Base-by-base conservation (phyloP, 768 basidiomycete species). In the Hortiboletus campestris region DNA sequence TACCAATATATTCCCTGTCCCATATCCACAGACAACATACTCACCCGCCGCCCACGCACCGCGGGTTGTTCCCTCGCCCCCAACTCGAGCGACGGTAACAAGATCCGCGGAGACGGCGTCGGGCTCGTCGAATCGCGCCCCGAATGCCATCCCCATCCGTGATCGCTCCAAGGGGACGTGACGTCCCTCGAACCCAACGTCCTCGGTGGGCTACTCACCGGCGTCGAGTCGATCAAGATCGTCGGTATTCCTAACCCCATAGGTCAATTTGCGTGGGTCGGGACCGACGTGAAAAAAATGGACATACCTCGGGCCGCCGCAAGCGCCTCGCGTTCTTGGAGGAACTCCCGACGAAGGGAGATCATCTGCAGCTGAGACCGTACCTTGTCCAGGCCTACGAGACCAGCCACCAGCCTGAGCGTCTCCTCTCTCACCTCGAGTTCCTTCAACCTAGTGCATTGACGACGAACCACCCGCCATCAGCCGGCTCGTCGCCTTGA, bases 341-440 rank as follows among this genome's bases (percentile, higher is more conserved):
- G 65, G 73, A 86, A 93, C 52, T 83, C 78, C 39, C 88, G 80
- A 6, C 92, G 84, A 58, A 80, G 81, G 8, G 85, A 82, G 43
- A 93, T 88, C 51, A 86, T 88, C 54, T 80, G 79, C n/a, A 97
- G 73, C 46, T 94, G 69, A 0, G 91, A 93, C 40, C 85, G 81
- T 13, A 95, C 90, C 47, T 86, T 83, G 70, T 96, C 94, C 42
- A 95, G 72, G 65, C 91, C 89, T 39, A 95, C 88, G 10, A 91
- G 78, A 63, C 92, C 91, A 0, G 83, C 84, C 10, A 98, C 91
- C 13, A 91, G 76, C 59, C 85, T 84, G 65, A 85, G 91, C 32
- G 82, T 91, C 59, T 86, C 86, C 13, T 86, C 85, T 51, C 94
- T 76, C 19, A 78, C 76, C 13, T 93, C 83, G 2, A 94, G 79